Conservation (phyloP, 78 protist species). For the Pigoraptor vietnamica region DNA sequence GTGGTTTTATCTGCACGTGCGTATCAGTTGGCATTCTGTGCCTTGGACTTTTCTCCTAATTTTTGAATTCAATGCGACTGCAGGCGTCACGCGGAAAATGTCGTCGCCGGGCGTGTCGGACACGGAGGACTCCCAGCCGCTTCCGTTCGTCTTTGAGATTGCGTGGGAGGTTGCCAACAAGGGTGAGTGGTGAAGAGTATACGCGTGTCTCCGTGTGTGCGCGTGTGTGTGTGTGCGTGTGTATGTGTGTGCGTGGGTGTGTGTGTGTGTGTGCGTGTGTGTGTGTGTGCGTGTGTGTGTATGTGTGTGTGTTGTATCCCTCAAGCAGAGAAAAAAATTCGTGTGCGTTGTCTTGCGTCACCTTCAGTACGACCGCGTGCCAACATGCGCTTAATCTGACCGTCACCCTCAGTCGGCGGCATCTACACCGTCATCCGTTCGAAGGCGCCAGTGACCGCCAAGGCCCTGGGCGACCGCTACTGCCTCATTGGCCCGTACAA, state of each 20-base stretch:
- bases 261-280: background rate
- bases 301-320: too few relatives aligned
- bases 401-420: constrained; percentile 64
- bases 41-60: too few relatives aligned
- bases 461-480: constrained; percentile 19
- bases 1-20: too few relatives aligned
- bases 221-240: background rate
- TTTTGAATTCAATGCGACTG: too few relatives aligned
- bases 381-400: too few relatives aligned
- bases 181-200: background rate
- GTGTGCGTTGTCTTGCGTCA: too few relatives aligned
- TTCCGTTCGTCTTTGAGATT: constrained; percentile 18
- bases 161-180: constrained; percentile 53
- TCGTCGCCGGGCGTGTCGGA: background rate
- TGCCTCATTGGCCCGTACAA: constrained; percentile 65
- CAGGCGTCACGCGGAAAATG: too few relatives aligned
- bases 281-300: background rate
- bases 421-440: constrained; percentile 81
- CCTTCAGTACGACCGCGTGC: too few relatives aligned
- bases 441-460: constrained; percentile 57
- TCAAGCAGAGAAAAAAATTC: too few relatives aligned
- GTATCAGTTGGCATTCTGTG: too few relatives aligned
- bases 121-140: background rate
- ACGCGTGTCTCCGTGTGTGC: background rate
- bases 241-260: background rate